phyloP scores from a whole-genome alignment of 2,329 filamentous ascomycete species.

The Aspergillus piperis region DNA sequence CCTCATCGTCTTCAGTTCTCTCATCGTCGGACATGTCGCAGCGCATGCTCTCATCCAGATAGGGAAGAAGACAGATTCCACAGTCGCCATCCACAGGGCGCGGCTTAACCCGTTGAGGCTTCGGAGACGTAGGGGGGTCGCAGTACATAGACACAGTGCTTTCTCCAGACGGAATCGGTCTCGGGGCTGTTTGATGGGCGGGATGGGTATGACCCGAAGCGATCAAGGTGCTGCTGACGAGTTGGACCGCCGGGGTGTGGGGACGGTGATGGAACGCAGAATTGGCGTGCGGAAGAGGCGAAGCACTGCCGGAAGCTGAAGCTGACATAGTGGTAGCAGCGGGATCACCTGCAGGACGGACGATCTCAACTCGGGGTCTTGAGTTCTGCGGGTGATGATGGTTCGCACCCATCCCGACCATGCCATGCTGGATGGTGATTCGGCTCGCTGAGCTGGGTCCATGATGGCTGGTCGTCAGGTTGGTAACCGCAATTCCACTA shows the following conservation, averaged over 20 bases:
- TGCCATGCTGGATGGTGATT: neutral
- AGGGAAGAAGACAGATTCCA: slow-evolving; percentile 8
- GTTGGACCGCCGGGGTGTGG: neutral
- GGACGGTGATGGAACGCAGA: neutral
- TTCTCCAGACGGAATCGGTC: neutral
- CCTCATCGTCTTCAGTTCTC: neutral
- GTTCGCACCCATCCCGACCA: neutral
- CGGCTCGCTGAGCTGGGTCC: neutral
- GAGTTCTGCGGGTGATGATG: neutral
- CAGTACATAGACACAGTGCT: no score
- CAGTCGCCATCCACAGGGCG: slow-evolving; percentile 14
- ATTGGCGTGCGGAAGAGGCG: neutral
- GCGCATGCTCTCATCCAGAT: neutral
- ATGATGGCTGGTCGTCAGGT: neutral
- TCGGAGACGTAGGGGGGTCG: no score
- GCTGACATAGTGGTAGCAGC: neutral
- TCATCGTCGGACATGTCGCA: neutral
- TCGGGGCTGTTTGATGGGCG: neutral
- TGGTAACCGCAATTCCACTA: neutral
- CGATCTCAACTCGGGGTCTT: neutral
- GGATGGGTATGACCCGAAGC: neutral
- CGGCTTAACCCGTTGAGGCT: neutral
- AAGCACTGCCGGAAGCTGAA: neutral
- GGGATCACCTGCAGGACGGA: neutral
- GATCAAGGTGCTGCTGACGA: neutral